Evolutionary conservation across 2,329 filamentous ascomycete genomes (phyloP).

Genomic region (Alternaria metachromatica): DNA sequence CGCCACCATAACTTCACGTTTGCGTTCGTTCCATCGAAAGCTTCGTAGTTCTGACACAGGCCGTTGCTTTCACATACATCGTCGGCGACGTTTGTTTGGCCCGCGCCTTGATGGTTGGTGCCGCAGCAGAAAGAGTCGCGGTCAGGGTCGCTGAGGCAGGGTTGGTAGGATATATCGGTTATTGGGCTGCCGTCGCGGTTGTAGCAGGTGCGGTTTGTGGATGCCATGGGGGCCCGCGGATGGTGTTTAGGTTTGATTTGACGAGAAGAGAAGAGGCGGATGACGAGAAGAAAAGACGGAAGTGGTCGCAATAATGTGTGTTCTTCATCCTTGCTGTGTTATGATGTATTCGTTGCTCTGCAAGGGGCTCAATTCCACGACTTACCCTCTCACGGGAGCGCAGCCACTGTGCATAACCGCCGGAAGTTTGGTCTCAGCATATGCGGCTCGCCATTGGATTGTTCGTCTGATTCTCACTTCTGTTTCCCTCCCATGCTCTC

Average conservation of each 20-base stretch:
- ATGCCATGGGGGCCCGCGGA: not conserved
- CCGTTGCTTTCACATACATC: not conserved
- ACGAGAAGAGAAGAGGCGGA: not conserved
- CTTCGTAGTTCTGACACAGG: not conserved
- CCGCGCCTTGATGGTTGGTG: not conserved
- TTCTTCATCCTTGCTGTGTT: not conserved
- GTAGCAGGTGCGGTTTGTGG: not conserved
- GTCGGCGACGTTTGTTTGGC: not conserved
- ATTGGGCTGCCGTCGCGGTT: not conserved
- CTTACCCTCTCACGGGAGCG: not conserved
- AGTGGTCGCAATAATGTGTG: not conserved
- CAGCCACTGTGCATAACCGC: not conserved
- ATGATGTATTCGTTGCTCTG: not conserved
- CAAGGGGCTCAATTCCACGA: not conserved
- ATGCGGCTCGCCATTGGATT: not conserved
- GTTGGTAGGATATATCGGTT: not conserved
- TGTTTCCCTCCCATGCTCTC: not conserved
- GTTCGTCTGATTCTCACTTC: not conserved
- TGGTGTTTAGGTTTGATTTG: not conserved
- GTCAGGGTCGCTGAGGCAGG: not conserved
- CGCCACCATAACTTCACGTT: not conserved
- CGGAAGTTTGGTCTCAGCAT: not conserved
- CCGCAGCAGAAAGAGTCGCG: not conserved
- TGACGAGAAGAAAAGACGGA: too few relatives aligned
- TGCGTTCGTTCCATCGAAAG: not conserved